Evolutionary conservation across 2,329 filamentous ascomycete genomes (phyloP).

Genomic region (Dryadomyces sulphureus): DNA sequence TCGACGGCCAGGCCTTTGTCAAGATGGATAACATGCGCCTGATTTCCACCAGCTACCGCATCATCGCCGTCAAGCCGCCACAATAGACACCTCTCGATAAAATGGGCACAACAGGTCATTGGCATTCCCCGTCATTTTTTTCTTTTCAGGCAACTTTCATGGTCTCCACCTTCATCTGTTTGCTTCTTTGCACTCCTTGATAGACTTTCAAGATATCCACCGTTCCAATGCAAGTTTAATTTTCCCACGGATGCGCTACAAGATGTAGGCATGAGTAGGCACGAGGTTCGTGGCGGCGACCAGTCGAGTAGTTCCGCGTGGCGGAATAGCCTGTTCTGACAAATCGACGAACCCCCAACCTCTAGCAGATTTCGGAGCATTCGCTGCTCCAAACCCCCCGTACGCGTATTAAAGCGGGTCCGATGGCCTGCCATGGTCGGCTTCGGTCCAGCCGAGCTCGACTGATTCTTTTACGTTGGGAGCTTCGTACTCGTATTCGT

Average conservation of each 20-base stretch:
- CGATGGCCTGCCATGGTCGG: background rate
- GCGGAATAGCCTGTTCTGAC: no score
- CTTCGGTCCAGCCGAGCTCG: background rate
- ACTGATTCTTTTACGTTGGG: background rate
- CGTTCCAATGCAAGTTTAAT: background rate
- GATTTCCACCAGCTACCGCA: constrained; percentile 35
- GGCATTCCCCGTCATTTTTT: constrained; percentile 1
- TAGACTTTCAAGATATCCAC: constrained; percentile 9
- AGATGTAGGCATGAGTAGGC: background rate
- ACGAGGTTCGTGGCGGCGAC: no score
- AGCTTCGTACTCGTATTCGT: background rate
- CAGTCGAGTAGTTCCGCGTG: no score
- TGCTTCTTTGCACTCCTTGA: constrained; percentile 7
- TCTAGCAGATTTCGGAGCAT: no score
- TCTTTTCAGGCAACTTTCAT: background rate
- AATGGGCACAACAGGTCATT: background rate
- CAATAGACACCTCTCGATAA: background rate
- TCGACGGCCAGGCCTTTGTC: constrained; percentile 38
- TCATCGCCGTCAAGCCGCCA: constrained; percentile 32
- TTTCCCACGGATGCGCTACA: no score
- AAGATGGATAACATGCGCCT: constrained; percentile 40
- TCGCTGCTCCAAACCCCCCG: no score
- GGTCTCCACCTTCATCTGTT: background rate
- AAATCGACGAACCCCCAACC: no score
- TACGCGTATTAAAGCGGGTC: no score